These are phyloP conservation scores for Aspergillus ostianus DNA, from an alignment of 495 filamentous ascomycete species.

Conservation along the genomic window DNA sequence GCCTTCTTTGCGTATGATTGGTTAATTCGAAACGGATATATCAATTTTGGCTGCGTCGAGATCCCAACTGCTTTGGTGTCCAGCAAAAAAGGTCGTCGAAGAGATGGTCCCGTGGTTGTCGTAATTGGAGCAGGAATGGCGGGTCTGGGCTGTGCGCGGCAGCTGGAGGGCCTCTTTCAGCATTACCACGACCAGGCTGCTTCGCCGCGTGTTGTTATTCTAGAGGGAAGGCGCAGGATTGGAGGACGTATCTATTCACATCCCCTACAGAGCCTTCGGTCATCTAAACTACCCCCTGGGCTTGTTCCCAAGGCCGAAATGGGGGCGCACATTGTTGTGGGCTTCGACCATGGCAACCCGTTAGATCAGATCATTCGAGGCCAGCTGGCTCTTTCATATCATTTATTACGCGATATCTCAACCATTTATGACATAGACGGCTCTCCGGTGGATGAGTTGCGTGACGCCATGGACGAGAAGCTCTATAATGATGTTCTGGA, in stretches of 20 bases:
- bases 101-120: conserved; percentile 63
- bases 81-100: conserved; percentile 46
- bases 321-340: conserved; percentile 96
- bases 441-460: conserved; percentile 70
- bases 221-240: conserved; percentile 84
- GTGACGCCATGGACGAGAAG: conserved; percentile 79
- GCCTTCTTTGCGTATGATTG: conserved; percentile 89
- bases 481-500: conserved; percentile 94
- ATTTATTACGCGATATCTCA: conserved; percentile 77
- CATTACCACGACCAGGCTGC: conserved; percentile 70
- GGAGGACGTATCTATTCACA: conserved; percentile 97
- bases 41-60: conserved; percentile 93
- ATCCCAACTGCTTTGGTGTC: conserved; percentile 43
- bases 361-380: conserved; percentile 85
- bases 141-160: conserved; percentile 87
- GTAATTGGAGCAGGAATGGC: conserved; percentile 94
- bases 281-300: conserved; percentile 44
- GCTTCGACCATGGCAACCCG: conserved; percentile 93
- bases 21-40: conserved; percentile 87
- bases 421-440: conserved; percentile 90
- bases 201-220: conserved; percentile 71
- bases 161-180: conserved; percentile 77
- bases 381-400: conserved; percentile 85
- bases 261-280: conserved; percentile 62
- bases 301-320: conserved; percentile 83